Percentiles rank a stretch among this genome's conserved stretches.
phyloP scores from a whole-genome alignment of 805 yeast genomes.

The Ogataea kodamae region DNA sequence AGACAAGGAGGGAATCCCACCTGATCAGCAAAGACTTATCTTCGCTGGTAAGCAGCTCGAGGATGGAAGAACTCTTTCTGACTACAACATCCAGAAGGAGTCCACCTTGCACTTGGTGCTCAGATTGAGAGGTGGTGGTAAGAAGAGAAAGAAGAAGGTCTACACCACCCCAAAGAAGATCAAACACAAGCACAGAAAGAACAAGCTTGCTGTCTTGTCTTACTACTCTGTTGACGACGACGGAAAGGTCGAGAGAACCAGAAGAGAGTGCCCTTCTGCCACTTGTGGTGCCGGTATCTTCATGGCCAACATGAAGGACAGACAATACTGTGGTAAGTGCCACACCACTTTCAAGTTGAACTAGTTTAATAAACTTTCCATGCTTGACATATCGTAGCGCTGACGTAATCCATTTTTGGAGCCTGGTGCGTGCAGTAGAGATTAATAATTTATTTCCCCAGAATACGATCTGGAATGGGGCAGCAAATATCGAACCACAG shows the following conservation, averaged over 20 bases:
- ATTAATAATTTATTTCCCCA: constrained; percentile 2
- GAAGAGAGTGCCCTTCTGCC: constrained; percentile 93
- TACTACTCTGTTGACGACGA: constrained; percentile 99
- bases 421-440: too few relatives aligned
- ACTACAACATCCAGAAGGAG: constrained; percentile 99
- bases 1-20: constrained; percentile 99
- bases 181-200: constrained; percentile 99
- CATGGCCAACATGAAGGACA: constrained; percentile 98
- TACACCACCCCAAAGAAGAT: constrained; percentile 99
- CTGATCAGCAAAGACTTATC: constrained; percentile 99
- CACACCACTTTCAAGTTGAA: constrained; percentile 81
- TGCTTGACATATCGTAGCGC: too few relatives aligned
- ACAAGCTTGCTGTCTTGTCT: constrained; percentile 97
- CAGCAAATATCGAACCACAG: constrained; percentile 14
- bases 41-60: constrained; percentile 99
- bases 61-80: constrained; percentile 98
- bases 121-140: constrained; percentile 97
- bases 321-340: constrained; percentile 99
- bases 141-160: constrained; percentile 99
- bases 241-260: constrained; percentile 97
- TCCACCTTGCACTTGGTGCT: constrained; percentile 94
- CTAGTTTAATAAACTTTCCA: too few relatives aligned
- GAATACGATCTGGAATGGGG: constrained; percentile 14
- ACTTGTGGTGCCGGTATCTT: constrained; percentile 98
- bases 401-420: too few relatives aligned